Evolutionary conservation across 495 filamentous ascomycete species (phyloP), one percentile per base, ranked within the genome.

Genomic region (Annulohypoxylon moriforme): DNA sequence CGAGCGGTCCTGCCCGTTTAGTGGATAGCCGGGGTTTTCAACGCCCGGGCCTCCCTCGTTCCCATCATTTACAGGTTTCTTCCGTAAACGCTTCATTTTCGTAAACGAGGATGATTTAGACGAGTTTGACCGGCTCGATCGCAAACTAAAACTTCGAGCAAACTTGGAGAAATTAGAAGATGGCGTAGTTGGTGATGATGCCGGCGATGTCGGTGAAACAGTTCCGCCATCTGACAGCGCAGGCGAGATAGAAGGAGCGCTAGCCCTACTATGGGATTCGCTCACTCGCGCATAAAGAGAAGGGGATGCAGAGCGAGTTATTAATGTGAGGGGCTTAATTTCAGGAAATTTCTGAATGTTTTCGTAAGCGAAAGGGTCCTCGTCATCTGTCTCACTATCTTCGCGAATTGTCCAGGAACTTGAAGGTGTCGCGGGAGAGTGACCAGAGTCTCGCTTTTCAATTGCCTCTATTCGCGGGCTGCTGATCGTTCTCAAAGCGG

Each of bases 401-500:
- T 82, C 83, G 14, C 76, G 79, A 50, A 85, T 80, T 52, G 83
- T 85, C 58, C 79, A 81, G 10, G 83, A 81, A 47, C 68, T 64
- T 13, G 83, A 85, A 24, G 82, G 78, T 52, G 66, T 79, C 7
- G 84, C 84, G 4, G 86, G 78, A 46, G 85, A 84, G 49, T 85
- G 81, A n/a, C 81, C 85, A 24, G 88, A 90, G 74, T 89, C 85
- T 61, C 88, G 74, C 68, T 84, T 84, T 61, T 59, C 75, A 53
- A 75, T 71, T 46, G 76, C 75, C 47, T 68, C 60, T 40, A 64
- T 72, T 50, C 52, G 74, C 27, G 71, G 70, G n/a, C 25, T 75
- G 56, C 44, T 76, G 61, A 79, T 81, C 29, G 70, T 78, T 49
- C 84, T 80, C 22, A 86, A 79, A 34, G 83, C 76, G 8, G 84